Percentiles rank a stretch among this genome's conserved stretches.
These are phyloP conservation scores for Xerocomellus intermedius DNA, from an alignment of 768 basidiomycete genomes.

Conservation along the genomic window DNA sequence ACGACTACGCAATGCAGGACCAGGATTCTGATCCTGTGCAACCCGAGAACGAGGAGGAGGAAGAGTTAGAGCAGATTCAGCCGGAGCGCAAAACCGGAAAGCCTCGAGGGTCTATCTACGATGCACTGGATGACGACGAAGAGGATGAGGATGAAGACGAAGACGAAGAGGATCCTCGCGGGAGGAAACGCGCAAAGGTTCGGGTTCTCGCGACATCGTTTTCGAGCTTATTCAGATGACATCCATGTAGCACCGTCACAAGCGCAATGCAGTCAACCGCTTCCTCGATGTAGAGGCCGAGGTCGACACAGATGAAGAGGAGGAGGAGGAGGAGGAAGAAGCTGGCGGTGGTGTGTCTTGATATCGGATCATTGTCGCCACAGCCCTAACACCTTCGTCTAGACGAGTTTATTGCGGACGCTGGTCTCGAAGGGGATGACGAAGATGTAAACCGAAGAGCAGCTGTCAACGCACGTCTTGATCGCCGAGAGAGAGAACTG, in stretches of 20 bases:
- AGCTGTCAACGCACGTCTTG: conserved; percentile 65
- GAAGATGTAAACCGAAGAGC: conserved; percentile 50
- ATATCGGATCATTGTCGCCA: neutral
- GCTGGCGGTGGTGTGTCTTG: conserved; percentile 48
- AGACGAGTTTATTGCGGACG: conserved; percentile 72
- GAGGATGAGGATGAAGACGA: conserved; percentile 62
- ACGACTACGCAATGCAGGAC: conserved; percentile 34
- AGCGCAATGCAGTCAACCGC: conserved; percentile 61
- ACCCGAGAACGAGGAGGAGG: conserved; percentile 40
- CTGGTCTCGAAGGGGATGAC: conserved; percentile 63
- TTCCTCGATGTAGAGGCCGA: conserved; percentile 97
- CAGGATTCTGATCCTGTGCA: conserved; percentile 29
- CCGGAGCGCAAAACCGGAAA: conserved; percentile 22
- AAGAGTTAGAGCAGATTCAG: conserved; percentile 26
- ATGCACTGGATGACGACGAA: conserved; percentile 39
- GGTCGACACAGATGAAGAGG: conserved; percentile 96
- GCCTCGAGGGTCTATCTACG: conserved; percentile 34
- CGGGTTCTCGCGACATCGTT: conserved; percentile 11
- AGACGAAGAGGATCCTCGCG: conserved; percentile 47
- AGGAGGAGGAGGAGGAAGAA: conserved; percentile 85
- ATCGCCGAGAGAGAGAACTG: conserved; percentile 67
- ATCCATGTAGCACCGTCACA: conserved; percentile 56
- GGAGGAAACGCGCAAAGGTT: conserved; percentile 64
- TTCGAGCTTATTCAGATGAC: conserved; percentile 5
- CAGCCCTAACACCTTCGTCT: conserved; percentile 13